Conservation (phyloP, 805 yeast species). For the Metschnikowia chrysomelidarum region DNA sequence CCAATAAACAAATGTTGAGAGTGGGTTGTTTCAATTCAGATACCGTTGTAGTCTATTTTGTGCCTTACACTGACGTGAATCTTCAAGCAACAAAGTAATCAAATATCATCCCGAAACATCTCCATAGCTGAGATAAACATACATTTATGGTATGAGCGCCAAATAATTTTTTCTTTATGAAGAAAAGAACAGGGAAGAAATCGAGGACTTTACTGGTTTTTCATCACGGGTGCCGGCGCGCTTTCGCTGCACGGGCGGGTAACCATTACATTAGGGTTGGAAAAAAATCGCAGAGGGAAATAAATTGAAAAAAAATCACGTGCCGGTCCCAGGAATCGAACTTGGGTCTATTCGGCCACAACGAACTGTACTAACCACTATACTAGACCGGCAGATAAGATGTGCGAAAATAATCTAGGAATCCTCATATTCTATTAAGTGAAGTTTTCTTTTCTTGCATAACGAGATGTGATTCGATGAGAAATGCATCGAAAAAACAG, state of each 20-base stretch:
- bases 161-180: background rate
- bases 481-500: too few relatives aligned
- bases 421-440: background rate
- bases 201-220: background rate
- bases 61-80: slow-evolving; percentile 53
- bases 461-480: too few relatives aligned
- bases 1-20: background rate
- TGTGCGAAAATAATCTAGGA: background rate
- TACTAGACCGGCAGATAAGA: slow-evolving; percentile 42
- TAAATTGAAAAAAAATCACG: slow-evolving; percentile 21
- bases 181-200: too few relatives aligned
- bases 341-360: slow-evolving; percentile 74
- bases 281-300: too few relatives aligned
- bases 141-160: slow-evolving; percentile 6
- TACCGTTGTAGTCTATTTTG: slow-evolving; percentile 96
- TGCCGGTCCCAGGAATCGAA: slow-evolving; percentile 75
- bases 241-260: slow-evolving; percentile 14
- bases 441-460: too few relatives aligned
- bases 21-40: slow-evolving; percentile 52
- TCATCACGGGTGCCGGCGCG: too few relatives aligned
- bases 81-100: slow-evolving; percentile 28
- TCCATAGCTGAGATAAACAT: slow-evolving; percentile 12
- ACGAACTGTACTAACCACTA: slow-evolving; percentile 73
- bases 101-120: slow-evolving; percentile 23
- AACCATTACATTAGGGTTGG: slow-evolving; percentile 7